Evolutionary conservation across 148 eudicot genomes (phyloP).

Genomic region (Cornus kousa): DNA sequence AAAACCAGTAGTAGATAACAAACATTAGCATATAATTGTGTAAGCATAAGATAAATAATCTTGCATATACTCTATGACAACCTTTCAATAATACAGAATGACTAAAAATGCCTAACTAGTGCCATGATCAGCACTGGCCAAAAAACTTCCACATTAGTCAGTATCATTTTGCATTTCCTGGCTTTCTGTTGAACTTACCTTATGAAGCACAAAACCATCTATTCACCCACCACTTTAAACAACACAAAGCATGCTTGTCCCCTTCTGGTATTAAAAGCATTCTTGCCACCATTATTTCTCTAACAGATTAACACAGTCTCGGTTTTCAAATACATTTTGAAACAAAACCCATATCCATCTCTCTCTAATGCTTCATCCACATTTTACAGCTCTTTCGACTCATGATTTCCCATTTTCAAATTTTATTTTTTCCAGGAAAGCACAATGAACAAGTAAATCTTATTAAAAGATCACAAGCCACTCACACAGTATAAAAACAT

Average conservation of each 20-base stretch:
- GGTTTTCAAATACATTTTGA: no score
- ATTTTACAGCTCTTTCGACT: background rate
- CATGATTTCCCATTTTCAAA: slow-evolving; percentile 1
- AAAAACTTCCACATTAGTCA: background rate
- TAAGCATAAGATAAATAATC: no score
- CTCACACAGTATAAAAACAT: no score
- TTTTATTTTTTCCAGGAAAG: background rate
- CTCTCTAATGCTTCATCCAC: background rate
- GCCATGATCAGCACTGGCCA: background rate
- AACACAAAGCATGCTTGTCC: background rate
- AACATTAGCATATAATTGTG: no score
- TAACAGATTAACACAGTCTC: background rate
- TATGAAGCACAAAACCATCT: no score
- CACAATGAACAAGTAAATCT: background rate
- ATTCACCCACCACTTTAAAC: no score
- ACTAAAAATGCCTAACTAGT: background rate
- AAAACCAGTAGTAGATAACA: no score
- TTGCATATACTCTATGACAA: no score
- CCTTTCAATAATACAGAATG: no score
- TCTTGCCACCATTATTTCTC: background rate
- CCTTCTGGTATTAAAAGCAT: background rate
- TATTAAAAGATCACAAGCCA: background rate
- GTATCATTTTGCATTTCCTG: background rate
- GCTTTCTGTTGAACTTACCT: background rate
- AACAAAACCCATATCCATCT: background rate